Evolutionary conservation across 352 stramenopile genomes (phyloP), one percentile per base, ranked within the genome.

Genomic region (Phytophthora europaea): DNA sequence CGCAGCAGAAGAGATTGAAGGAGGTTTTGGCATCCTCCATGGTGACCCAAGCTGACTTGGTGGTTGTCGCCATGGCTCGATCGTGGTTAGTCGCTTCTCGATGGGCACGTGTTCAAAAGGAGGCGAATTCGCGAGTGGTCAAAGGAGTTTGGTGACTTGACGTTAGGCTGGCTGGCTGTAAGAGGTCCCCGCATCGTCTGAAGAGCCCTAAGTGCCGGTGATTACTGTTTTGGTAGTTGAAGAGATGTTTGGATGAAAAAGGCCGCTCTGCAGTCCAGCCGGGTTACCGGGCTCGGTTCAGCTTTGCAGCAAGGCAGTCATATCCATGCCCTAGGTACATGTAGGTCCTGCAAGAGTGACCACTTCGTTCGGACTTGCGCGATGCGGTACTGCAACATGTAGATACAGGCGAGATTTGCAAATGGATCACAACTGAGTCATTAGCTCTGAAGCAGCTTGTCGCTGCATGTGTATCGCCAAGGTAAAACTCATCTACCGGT

Each of bases 1-100:
- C 65, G 38, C 48, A 62, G 26, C 65, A 72, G 47, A 72, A 72
- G 15, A 67, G 57, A 38, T 67, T 67, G 65, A 72, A 67, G 7
- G 57, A 61, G 2, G 57, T 40, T 26, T 67, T 72, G 20, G 57
- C 40, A 26, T 60, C 53, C 15, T 60, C 53, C 28, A 45, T 60
- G 6, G 53, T 60, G 18, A 60, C 6, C 23, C 22, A 57, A n/a
- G 26, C 9, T 23, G 9, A 26, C 53, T 60, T 60, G 31, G 53
- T 43, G 18, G 10, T 31, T 33, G 48, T 54, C 48, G 20, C 12
- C 48, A 54, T 54, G 48, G 38, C 38, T 45, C 15, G 38, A 18
- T 45, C 15, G 38, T 18, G 12, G 10, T 6, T 43, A 18, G 12
- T 18, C 36, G 9, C 12, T 18, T 31, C 10, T 31, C 5, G 20